A percentile compares a stretch with the other conserved stretches of the same genome.
Conservation (phyloP, 805 yeast genomes). For the Saccharomycopsis fermentans region DNA sequence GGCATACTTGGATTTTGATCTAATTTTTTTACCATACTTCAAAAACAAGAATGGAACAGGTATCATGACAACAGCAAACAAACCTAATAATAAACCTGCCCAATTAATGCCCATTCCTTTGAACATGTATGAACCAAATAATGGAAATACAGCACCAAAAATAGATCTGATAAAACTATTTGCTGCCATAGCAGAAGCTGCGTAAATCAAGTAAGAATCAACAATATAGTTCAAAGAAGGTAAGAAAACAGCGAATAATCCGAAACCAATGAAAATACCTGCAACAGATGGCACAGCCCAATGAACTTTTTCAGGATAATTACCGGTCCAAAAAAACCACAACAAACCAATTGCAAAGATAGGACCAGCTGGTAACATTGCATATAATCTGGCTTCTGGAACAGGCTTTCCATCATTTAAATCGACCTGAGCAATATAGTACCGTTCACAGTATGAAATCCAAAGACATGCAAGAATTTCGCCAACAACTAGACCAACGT, state of each 20-base stretch:
- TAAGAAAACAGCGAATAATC: slow-evolving; percentile 56
- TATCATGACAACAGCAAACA: slow-evolving; percentile 43
- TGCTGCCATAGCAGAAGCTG: slow-evolving; percentile 73
- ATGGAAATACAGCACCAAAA: slow-evolving; percentile 62
- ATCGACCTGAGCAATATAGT: slow-evolving; percentile 37
- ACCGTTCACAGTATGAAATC: slow-evolving; percentile 41
- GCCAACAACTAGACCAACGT: slow-evolving; percentile 67
- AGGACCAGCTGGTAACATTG: slow-evolving; percentile 64
- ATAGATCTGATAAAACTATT: slow-evolving; percentile 61
- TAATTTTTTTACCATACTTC: slow-evolving; percentile 45
- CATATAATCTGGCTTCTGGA: slow-evolving; percentile 73
- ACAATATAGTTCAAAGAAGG: slow-evolving; percentile 63
- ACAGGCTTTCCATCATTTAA: slow-evolving; percentile 49
- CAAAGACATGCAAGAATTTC: slow-evolving; percentile 48
- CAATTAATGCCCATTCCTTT: slow-evolving; percentile 57
- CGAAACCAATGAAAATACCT: slow-evolving; percentile 56
- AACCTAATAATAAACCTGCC: slow-evolving; percentile 68
- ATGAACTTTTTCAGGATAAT: slow-evolving; percentile 56
- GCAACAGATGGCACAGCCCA: slow-evolving; percentile 76
- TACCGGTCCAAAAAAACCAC: slow-evolving; percentile 87
- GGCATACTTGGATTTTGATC: slow-evolving; percentile 52
- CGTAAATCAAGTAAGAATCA: slow-evolving; percentile 58
- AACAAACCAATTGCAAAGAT: slow-evolving; percentile 69
- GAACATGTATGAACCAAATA: slow-evolving; percentile 67
- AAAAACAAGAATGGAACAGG: slow-evolving; percentile 64